Evolutionary conservation across 345 rosid species (phyloP).

Genomic region (Psidium friedrichsthalianum): DNA sequence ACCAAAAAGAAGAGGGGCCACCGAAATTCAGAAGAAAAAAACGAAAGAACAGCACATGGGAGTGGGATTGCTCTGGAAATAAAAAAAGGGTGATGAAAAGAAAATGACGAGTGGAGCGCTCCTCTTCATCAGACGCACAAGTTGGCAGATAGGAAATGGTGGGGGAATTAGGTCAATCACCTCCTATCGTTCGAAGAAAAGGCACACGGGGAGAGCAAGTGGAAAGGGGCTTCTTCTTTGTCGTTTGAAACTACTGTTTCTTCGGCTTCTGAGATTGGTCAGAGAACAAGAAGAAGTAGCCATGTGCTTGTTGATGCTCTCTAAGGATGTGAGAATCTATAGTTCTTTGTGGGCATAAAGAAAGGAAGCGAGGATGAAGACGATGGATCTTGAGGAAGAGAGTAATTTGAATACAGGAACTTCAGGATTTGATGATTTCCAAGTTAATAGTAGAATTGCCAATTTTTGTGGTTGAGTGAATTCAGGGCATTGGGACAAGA

Average conservation of each 20-base stretch:
- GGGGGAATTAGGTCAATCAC: too few species aligned
- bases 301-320: conserved; percentile 52
- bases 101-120: too few species aligned
- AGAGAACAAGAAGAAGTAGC: conserved; percentile 57
- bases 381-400: neutral
- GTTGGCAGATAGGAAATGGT: too few species aligned
- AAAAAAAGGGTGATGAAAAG: too few species aligned
- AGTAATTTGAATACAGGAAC: neutral
- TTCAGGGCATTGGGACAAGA: conserved; percentile 2
- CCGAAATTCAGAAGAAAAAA: too few species aligned
- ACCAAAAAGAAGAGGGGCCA: too few species aligned
- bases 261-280: conserved; percentile 35
- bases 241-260: conserved; percentile 23
- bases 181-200: too few species aligned
- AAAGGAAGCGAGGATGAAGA: conserved; percentile 4
- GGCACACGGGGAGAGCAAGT: conserved; percentile 7
- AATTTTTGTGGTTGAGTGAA: neutral
- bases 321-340: conserved; percentile 31
- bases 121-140: too few species aligned
- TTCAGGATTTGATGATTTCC: neutral
- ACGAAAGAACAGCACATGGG: too few species aligned
- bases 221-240: conserved; percentile 15
- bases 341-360: conserved; percentile 10
- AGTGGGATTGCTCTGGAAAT: too few species aligned
- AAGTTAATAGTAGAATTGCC: neutral